These are phyloP conservation scores for Carex parvula DNA, from an alignment of 176 grass and related monocot species.

Conservation along the genomic window DNA sequence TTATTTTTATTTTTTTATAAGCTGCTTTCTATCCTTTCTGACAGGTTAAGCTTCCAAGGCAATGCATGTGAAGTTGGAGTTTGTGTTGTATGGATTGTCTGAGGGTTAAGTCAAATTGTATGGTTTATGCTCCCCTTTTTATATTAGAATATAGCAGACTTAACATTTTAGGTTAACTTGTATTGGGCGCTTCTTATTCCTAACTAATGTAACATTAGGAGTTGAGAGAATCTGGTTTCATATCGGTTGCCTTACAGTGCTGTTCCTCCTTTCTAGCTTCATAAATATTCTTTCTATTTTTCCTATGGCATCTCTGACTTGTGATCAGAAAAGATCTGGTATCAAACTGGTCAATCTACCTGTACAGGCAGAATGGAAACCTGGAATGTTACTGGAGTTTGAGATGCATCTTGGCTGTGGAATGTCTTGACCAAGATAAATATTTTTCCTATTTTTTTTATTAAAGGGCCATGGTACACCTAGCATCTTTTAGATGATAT, in stretches of 20 bases:
- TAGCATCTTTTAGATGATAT: no score
- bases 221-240: background rate
- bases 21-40: background rate
- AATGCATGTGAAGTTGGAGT: background rate
- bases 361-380: background rate
- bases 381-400: background rate
- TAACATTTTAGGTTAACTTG: background rate
- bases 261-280: background rate
- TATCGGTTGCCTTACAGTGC: background rate
- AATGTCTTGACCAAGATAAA: background rate
- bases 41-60: slow-evolving; percentile 8
- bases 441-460: no score
- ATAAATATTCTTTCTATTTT: background rate
- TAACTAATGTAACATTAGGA: background rate
- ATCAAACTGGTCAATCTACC: background rate
- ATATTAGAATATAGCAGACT: background rate
- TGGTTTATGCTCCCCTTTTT: background rate
- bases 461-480: no score
- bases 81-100: background rate
- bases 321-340: background rate
- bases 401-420: background rate
- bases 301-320: background rate
- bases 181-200: background rate
- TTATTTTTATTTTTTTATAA: background rate
- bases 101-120: background rate